A percentile compares a stretch with the other conserved stretches of the same genome.
phyloP scores from a whole-genome alignment of 306 rosid species.

The Gleditsia sinensis region DNA sequence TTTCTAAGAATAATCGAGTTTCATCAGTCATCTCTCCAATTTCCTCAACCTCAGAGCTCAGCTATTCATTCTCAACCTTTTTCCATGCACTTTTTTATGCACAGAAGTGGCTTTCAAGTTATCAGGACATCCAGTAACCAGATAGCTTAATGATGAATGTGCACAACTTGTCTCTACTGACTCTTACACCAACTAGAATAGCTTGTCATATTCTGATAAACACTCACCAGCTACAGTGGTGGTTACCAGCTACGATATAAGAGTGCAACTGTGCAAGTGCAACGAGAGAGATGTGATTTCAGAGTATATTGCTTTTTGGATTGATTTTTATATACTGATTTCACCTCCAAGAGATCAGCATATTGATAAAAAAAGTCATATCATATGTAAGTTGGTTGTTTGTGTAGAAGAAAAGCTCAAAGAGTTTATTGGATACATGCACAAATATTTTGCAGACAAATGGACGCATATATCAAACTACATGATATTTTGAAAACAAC shows the following conservation, averaged over 20 bases:
- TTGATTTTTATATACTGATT: neutral
- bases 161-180: neutral
- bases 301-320: neutral
- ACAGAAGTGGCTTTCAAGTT: neutral
- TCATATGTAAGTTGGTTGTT: neutral
- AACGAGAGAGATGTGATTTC: neutral
- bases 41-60: neutral
- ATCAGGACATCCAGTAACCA: neutral
- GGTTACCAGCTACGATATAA: neutral
- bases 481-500: neutral
- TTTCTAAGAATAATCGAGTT: constrained; percentile 18
- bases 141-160: constrained; percentile 9
- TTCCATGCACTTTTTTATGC: neutral
- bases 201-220: neutral
- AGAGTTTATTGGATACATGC: neutral
- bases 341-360: neutral
- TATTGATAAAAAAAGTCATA: neutral
- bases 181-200: neutral
- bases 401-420: neutral
- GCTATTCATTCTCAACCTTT: neutral
- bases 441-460: neutral
- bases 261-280: neutral
- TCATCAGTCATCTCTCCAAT: constrained; percentile 15
- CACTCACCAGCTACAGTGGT: neutral
- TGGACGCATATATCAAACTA: neutral